phyloP scores from a whole-genome alignment of 2,329 filamentous ascomycete genomes.

The Fusarium sp. region DNA sequence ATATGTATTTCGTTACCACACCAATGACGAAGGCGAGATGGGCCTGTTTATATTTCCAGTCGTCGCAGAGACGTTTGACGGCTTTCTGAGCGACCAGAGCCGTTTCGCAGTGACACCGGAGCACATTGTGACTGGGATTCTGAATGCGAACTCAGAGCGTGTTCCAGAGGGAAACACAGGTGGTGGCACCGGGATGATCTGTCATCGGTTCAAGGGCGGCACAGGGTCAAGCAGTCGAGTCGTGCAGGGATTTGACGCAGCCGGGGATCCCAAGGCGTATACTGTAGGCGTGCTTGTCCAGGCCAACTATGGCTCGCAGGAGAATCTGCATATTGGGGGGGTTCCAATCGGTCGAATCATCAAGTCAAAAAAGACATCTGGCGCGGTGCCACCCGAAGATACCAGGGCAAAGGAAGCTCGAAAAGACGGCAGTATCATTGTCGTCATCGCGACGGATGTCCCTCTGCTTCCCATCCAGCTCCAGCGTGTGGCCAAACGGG shows the following conservation, averaged over 20 bases:
- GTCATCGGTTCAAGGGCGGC: constrained; percentile 74
- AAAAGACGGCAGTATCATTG: constrained; percentile 51
- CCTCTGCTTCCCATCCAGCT: constrained; percentile 49
- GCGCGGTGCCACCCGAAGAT: constrained; percentile 45
- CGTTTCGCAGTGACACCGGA: constrained; percentile 65
- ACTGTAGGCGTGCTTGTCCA: constrained; percentile 73
- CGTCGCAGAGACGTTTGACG: constrained; percentile 73
- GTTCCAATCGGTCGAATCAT: constrained; percentile 72
- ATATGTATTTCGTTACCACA: constrained; percentile 61
- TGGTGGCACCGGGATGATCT: constrained; percentile 76
- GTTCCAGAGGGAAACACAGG: constrained; percentile 73
- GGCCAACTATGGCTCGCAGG: constrained; percentile 71
- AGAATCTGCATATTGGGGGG: constrained; percentile 68
- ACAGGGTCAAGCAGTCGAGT: constrained; percentile 71
- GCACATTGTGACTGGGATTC: constrained; percentile 66
- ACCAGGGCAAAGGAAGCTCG: constrained; percentile 40
- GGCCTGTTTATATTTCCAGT: constrained; percentile 68
- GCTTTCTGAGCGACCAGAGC: constrained; percentile 68
- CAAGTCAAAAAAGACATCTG: constrained; percentile 24
- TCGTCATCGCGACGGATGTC: constrained; percentile 49
- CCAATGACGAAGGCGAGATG: constrained; percentile 55
- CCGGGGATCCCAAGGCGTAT: constrained; percentile 56
- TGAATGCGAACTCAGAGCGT: constrained; percentile 59
- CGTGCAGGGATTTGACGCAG: constrained; percentile 57
- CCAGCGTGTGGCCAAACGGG: constrained; percentile 66